phyloP scores from a whole-genome alignment of 2,329 filamentous ascomycete species.

The Mollisia scopiformis region DNA sequence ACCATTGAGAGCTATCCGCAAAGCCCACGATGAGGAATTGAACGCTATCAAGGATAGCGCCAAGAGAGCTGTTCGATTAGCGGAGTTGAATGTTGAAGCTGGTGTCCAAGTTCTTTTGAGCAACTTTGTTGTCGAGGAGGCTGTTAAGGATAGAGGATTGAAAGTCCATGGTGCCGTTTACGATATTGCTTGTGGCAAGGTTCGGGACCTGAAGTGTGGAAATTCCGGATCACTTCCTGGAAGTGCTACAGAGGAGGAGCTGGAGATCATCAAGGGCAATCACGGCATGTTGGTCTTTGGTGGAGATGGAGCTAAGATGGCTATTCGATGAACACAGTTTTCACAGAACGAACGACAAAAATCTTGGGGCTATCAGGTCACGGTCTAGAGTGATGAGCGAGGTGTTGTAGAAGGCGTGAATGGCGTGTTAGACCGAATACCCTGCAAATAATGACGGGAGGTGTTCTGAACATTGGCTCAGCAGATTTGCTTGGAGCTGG shows the following conservation, averaged over 20 bases:
- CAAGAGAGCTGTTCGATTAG: conserved; percentile 62
- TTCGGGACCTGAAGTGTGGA: conserved; percentile 52
- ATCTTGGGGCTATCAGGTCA: not conserved
- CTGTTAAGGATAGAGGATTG: conserved; percentile 70
- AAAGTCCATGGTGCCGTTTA: conserved; percentile 80
- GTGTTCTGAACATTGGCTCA: conserved; percentile 9
- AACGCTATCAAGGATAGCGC: conserved; percentile 54
- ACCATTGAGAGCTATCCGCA: conserved; percentile 50
- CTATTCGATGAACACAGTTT: conserved; percentile 32
- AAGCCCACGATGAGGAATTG: conserved; percentile 57
- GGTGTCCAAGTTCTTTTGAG: conserved; percentile 69
- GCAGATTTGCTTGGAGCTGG: conserved; percentile 13
- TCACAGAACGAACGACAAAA: not conserved
- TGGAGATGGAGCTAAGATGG: conserved; percentile 44
- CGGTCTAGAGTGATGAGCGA: not conserved
- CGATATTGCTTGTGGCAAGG: conserved; percentile 56
- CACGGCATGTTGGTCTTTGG: conserved; percentile 56
- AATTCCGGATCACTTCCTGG: conserved; percentile 17
- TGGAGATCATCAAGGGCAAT: conserved; percentile 41
- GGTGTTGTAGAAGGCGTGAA: not conserved
- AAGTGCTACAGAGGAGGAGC: conserved; percentile 11
- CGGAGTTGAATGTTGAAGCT: conserved; percentile 75
- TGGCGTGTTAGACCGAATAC: conserved; percentile 11
- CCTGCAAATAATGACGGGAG: conserved; percentile 3
- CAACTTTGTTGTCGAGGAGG: conserved; percentile 71